A percentile compares a stretch with the other conserved stretches of the same genome.
These are phyloP conservation scores for Mallotus japonicus DNA, from an alignment of 441 rosid species.

Conservation along the genomic window DNA sequence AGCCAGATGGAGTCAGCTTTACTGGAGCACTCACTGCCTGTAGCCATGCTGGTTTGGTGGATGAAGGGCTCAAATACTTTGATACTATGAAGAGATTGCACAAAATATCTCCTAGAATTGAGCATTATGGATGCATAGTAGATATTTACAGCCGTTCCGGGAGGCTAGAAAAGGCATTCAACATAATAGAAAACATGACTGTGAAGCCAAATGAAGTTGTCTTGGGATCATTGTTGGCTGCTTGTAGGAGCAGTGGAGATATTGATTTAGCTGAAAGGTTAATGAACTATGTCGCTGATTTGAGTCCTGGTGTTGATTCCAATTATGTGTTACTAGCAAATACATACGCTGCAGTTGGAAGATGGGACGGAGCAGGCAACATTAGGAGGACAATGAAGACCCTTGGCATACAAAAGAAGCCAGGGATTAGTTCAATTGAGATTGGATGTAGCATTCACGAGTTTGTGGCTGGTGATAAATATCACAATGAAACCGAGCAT, in stretches of 20 bases:
- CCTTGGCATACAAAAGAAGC: conserved; percentile 63
- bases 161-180: conserved; percentile 61
- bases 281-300: conserved; percentile 38
- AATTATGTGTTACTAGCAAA: conserved; percentile 67
- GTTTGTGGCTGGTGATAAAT: conserved; percentile 63
- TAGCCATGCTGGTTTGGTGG: conserved; percentile 70
- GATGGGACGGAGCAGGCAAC: conserved; percentile 72
- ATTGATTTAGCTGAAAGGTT: conserved; percentile 58
- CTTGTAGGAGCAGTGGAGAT: conserved; percentile 54
- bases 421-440: conserved; percentile 74
- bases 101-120: conserved; percentile 55
- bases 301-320: conserved; percentile 53
- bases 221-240: conserved; percentile 67
- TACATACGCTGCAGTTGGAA: conserved; percentile 64
- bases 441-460: conserved; percentile 47
- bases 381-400: conserved; percentile 68
- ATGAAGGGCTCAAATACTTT: conserved; percentile 54
- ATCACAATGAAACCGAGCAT: conserved; percentile 41
- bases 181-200: conserved; percentile 53
- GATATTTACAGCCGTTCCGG: conserved; percentile 88
- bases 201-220: conserved; percentile 74
- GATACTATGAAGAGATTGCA: conserved; percentile 47
- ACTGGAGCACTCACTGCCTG: conserved; percentile 82
- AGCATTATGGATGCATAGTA: conserved; percentile 83
- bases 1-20: conserved; percentile 69